Base-by-base conservation (phyloP, 805 yeast genomes). In the Metschnikowia proteae region DNA sequence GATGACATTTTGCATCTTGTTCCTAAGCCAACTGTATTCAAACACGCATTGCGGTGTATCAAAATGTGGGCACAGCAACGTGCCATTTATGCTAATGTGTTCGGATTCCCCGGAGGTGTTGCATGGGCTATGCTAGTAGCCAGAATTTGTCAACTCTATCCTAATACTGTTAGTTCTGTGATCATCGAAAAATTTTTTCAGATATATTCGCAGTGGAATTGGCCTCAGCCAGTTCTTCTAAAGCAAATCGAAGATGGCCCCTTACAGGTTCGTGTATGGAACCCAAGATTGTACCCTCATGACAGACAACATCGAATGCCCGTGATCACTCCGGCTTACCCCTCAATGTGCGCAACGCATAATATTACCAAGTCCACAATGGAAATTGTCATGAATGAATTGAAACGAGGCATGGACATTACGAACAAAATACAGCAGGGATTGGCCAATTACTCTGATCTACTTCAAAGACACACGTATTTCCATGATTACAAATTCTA, bases 71-170 rank as follows among this genome's bases (percentile, higher is more conserved):
- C 99, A 0, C 92, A 90, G 62, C 81, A 90, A 60, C 78, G 98
- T 45, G 98, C 97, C 0, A 81, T 94, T 10, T 94, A 94, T 68
- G 97, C 88, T 5, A 94, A 94, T 62, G 86, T 94, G 38, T 88
- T 86, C 77, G 99, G 99, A 0, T 94, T 92, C 68, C 99, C 98
- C 0, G 99, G 99, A 61, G 99, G 99, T 67, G 99, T 94, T 43
- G 99, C 99, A 1, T 94, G 99, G 99, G 99, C 99, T 0, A 94
- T 94, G 97, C 67, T 94, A 36, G 97, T 91, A 11, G 99, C 98
- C 1, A 78, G 99, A 59, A 89, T 94, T 28, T 94, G 99, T 67
- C 99, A 94, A 65, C 70, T 94, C 43, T 94, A 92, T 64, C 99
- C 99, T 7, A 92, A 92, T 67, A 96, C 98, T 0, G 95, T 90